Base-by-base conservation (phyloP, 345 rosid species). In the Camelina hispida region DNA sequence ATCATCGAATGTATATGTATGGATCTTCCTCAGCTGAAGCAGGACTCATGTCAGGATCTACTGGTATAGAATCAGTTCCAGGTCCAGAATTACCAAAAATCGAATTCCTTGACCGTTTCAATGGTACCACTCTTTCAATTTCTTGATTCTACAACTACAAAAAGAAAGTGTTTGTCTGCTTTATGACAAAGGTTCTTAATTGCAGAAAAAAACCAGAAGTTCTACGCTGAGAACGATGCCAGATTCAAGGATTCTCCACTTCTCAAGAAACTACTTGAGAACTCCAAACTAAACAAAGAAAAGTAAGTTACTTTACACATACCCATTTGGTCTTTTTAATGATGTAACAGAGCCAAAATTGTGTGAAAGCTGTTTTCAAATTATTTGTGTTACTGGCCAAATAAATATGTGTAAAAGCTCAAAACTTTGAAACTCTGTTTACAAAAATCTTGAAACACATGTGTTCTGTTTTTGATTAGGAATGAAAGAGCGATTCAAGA, bases 171-270 rank as follows among this genome's bases (percentile, higher is more conserved):
- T 18, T 32, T 1, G 43, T 59, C 34, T 66, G 9, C n/a, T 58
- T 62, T 16, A 61, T 40, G 43, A 28, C 4, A 14, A 20, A 30
- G 13, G 12, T 65, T 59, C 12, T 23, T 43, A 28, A 62, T 52
- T 82, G 84, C 91, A 91, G 98, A 87, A 66, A 91, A 86, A 59
- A 93, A 93, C 87, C 97, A 91, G 81, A 91, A 91, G 88, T 89
- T 87, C 74, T 93, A 93, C 16, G 94, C 96, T 9, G 97, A 88
- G 50, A 57, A 53, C 54, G 98, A 93, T 78, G 91, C 80, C 38
- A 85, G 89, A 79, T 93, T 93, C 85, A 91, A 87, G 77, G 78
- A 85, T 48, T 89, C 96, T 58, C 98, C 96, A 44, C 43, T 93
- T 65, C 93, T 93, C 56, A 87, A 91, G 87, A 70, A 93, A 81